These are phyloP conservation scores for Diplodia mutila DNA, from an alignment of 2,329 filamentous ascomycete genomes.

Conservation along the genomic window DNA sequence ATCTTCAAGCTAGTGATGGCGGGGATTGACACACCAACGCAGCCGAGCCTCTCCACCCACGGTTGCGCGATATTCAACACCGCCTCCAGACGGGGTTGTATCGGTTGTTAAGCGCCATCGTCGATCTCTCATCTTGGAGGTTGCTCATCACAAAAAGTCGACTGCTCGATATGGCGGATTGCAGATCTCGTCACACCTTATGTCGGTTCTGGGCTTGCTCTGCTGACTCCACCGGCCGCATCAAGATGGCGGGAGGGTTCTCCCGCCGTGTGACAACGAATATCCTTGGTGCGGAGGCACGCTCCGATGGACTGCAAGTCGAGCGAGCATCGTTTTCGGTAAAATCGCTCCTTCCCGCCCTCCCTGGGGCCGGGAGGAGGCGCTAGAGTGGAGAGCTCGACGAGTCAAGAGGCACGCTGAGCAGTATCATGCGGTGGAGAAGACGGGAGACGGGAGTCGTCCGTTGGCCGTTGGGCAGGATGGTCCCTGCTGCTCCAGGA, in stretches of 20 bases:
- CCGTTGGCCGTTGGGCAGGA: conserved; percentile 24
- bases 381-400: background rate
- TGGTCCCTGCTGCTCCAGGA: conserved; percentile 17
- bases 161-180: conserved; percentile 7
- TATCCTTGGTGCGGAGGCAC: conserved; percentile 10
- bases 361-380: background rate
- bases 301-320: background rate
- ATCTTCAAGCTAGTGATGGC: conserved; percentile 1
- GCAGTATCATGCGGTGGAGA: conserved; percentile 22
- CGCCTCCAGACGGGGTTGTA: conserved; percentile 1
- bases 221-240: background rate
- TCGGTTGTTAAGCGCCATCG: background rate
- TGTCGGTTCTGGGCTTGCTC: conserved; percentile 8
- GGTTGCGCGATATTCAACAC: conserved; percentile 21
- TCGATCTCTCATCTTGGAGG: conserved; percentile 15
- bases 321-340: conserved; percentile 10
- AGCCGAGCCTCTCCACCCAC: conserved; percentile 9
- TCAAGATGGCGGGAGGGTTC: background rate
- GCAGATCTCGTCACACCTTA: conserved; percentile 18
- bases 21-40: conserved; percentile 12
- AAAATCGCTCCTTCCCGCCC: conserved; percentile 8
- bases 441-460: conserved; percentile 21
- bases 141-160: conserved; percentile 9
- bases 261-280: background rate
- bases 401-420: conserved; percentile 14